Conservation (phyloP, 2,329 filamentous ascomycete species). For the Epicoccum sorghinum region DNA sequence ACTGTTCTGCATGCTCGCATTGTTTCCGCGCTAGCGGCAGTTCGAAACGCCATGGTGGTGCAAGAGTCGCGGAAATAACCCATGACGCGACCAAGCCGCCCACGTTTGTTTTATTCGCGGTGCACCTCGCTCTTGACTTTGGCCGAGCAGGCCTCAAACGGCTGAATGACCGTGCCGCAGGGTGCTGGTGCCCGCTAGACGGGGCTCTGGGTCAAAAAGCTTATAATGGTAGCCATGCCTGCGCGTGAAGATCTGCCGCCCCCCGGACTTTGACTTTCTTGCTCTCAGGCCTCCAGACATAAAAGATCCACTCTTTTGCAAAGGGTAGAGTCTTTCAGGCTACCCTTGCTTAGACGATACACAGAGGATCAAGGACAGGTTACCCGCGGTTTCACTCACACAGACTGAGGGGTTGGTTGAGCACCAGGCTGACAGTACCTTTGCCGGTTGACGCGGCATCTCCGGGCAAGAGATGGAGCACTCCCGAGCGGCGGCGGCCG, state of each 20-base stretch:
- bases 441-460: background rate
- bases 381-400: too few species aligned
- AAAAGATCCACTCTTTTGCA: too few species aligned
- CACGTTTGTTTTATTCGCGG: constrained; percentile 3
- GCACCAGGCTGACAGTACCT: background rate
- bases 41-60: constrained; percentile 8
- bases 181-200: constrained; percentile 3
- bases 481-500: constrained; percentile 4
- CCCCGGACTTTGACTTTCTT: background rate
- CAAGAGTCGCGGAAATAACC: constrained; percentile 7
- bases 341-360: too few species aligned
- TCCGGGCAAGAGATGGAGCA: constrained; percentile 7
- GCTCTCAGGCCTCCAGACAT: too few species aligned
- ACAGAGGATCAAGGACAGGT: too few species aligned
- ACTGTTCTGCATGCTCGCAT: background rate
- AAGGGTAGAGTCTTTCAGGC: too few species aligned
- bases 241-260: background rate
- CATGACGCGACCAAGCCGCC: constrained; percentile 2
- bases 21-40: constrained; percentile 4
- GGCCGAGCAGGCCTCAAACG: constrained; percentile 17
- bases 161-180: constrained; percentile 10
- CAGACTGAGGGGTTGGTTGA: background rate
- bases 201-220: background rate
- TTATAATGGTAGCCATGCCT: background rate
- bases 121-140: constrained; percentile 14